Conservation (phyloP, 495 filamentous ascomycete genomes). For the Aspergillus steynii region DNA sequence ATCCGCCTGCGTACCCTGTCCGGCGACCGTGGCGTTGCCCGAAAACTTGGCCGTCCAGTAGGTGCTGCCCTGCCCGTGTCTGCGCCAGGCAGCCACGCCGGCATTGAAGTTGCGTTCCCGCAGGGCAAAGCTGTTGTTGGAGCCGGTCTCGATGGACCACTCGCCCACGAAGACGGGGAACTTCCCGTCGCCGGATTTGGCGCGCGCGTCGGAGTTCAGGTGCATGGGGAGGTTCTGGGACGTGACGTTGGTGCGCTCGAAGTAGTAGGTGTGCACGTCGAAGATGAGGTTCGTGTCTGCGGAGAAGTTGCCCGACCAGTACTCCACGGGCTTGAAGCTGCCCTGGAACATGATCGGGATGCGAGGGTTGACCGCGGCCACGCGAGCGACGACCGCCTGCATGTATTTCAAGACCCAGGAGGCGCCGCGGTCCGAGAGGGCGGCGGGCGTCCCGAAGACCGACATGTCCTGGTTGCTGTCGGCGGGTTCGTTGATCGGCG, state of each 20-base stretch:
- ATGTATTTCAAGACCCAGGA: conserved; percentile 31
- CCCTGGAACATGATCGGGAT: conserved; percentile 35
- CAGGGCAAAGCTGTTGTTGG: conserved; percentile 24
- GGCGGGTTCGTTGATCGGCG: conserved; percentile 33
- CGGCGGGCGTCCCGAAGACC: conserved; percentile 30
- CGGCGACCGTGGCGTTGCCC: conserved; percentile 22
- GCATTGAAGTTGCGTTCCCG: conserved; percentile 25
- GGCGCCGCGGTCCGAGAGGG: conserved; percentile 27
- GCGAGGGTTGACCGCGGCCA: conserved; percentile 17
- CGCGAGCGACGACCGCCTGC: conserved; percentile 22
- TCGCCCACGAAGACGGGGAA: conserved; percentile 35
- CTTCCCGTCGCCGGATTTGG: conserved; percentile 24
- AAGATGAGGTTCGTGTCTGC: conserved; percentile 28
- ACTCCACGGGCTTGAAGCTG: conserved; percentile 27
- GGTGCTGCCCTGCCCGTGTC: conserved; percentile 25
- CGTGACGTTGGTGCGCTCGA: conserved; percentile 25
- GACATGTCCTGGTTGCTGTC: conserved; percentile 27
- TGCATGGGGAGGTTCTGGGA: conserved; percentile 24
- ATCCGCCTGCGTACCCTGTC: conserved; percentile 26
- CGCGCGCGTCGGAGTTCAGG: conserved; percentile 23
- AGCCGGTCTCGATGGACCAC: conserved; percentile 30
- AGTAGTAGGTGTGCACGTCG: conserved; percentile 35
- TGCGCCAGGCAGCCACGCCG: conserved; percentile 22
- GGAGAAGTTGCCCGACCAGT: conserved; percentile 26
- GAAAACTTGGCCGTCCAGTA: conserved; percentile 32